Evolutionary conservation across 2,329 filamentous ascomycete species (phyloP).

Genomic region (Periconia macrospinosa): DNA sequence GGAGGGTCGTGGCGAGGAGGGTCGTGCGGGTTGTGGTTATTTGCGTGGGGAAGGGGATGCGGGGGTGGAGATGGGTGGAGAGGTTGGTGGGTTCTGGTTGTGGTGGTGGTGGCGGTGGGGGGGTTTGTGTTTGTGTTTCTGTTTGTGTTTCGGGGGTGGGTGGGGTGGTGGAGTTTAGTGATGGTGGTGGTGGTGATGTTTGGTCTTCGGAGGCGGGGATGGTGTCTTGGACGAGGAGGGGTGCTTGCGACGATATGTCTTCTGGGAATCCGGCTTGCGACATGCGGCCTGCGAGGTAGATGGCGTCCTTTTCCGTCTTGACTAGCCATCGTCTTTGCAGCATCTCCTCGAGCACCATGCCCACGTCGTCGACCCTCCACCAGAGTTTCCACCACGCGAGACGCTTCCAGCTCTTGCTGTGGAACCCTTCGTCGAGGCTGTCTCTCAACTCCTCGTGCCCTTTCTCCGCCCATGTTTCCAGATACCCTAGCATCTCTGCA

Average conservation of each 20-base stretch:
- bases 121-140: too few relatives aligned
- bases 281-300: slow-evolving; percentile 80
- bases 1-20: slow-evolving; percentile 45
- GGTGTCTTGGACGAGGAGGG: background rate
- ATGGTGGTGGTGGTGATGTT: background rate
- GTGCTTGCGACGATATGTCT: slow-evolving; percentile 10
- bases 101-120: background rate
- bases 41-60: slow-evolving; percentile 69
- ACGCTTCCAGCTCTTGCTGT: slow-evolving; percentile 74
- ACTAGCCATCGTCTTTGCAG: slow-evolving; percentile 76
- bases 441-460: slow-evolving; percentile 83
- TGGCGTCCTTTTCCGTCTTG: slow-evolving; percentile 75
- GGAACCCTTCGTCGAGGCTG: slow-evolving; percentile 76
- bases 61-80: slow-evolving; percentile 27
- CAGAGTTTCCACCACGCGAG: slow-evolving; percentile 94
- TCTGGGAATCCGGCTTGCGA: slow-evolving; percentile 61
- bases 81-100: slow-evolving; percentile 18
- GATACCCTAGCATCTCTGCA: slow-evolving; percentile 57
- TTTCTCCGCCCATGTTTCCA: slow-evolving; percentile 74
- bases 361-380: slow-evolving; percentile 91
- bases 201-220: background rate
- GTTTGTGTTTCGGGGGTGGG: background rate
- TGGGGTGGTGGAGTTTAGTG: slow-evolving; percentile 10
- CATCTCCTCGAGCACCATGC: slow-evolving; percentile 79
- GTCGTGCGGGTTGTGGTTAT: slow-evolving; percentile 69